phyloP scores from a whole-genome alignment of 768 basidiomycete genomes.

The Pleurotus platypus region DNA sequence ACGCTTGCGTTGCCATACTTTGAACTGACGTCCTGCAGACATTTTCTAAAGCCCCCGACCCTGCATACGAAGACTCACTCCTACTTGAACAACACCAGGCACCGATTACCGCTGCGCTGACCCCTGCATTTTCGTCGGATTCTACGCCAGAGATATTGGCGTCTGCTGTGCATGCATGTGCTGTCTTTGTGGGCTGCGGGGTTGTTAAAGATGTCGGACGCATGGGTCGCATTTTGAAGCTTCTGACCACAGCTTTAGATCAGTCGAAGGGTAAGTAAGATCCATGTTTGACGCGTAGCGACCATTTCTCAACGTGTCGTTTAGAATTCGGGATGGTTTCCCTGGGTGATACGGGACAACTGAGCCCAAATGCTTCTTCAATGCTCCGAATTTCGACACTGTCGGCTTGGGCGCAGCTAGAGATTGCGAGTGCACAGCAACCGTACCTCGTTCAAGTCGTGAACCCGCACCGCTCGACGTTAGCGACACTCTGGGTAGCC shows the following conservation, averaged over 20 bases:
- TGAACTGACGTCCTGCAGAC: conserved; percentile 41
- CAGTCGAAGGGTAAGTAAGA: conserved; percentile 74
- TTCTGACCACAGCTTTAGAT: conserved; percentile 82
- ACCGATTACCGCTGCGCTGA: conserved; percentile 94
- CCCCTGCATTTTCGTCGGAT: conserved; percentile 93
- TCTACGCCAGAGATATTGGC: conserved; percentile 94
- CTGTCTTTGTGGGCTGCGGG: conserved; percentile 92
- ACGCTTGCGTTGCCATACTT: neutral
- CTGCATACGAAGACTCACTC: conserved; percentile 86
- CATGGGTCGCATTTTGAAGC: conserved; percentile 93
- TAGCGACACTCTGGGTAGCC: conserved; percentile 86
- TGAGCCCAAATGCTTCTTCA: conserved; percentile 91
- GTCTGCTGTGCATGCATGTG: conserved; percentile 89
- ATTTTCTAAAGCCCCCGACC: conserved; percentile 84
- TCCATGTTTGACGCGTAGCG: neutral
- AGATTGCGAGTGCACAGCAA: conserved; percentile 72
- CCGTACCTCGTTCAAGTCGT: conserved; percentile 78
- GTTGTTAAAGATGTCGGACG: conserved; percentile 84
- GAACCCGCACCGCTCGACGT: conserved; percentile 67
- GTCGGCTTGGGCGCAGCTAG: conserved; percentile 93
- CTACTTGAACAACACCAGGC: conserved; percentile 97
- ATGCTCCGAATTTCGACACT: conserved; percentile 92
- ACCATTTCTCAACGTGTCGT: neutral
- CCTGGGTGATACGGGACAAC: conserved; percentile 80
- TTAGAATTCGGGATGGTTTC: conserved; percentile 81